Evolutionary conservation across 1,139 yeast genomes (phyloP).

Genomic region (Yamadazyma atmosphaerica): DNA sequence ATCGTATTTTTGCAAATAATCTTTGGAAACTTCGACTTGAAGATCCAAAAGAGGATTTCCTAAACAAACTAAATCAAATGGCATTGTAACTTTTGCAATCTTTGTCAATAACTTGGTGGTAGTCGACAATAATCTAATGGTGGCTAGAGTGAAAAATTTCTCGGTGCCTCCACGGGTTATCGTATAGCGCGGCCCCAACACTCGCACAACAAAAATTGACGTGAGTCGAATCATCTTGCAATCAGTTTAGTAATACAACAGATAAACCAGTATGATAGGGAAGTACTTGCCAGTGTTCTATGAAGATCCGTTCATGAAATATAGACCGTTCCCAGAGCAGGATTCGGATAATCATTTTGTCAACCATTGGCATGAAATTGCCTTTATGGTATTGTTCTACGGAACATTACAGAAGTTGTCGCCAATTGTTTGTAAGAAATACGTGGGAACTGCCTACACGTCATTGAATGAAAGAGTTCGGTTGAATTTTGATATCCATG

Average conservation of each 20-base stretch:
- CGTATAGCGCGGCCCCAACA: no score
- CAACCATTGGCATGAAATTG: constrained; percentile 59
- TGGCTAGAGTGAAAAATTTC: neutral
- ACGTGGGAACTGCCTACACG: constrained; percentile 52
- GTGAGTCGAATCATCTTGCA: neutral
- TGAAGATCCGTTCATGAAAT: constrained; percentile 45
- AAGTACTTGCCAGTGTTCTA: constrained; percentile 24
- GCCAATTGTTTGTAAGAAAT: constrained; percentile 26
- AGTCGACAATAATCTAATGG: constrained; percentile 1
- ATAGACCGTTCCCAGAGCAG: constrained; percentile 48
- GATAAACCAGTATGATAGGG: neutral
- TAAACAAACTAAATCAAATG: constrained; percentile 48
- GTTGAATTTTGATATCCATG: constrained; percentile 82
- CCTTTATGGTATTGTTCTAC: constrained; percentile 40
- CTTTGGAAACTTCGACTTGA: constrained; percentile 74
- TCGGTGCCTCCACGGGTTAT: no score
- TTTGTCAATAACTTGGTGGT: no score
- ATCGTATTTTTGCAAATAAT: constrained; percentile 73
- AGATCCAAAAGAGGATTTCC: constrained; percentile 79
- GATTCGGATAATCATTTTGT: constrained; percentile 26
- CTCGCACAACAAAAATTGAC: neutral
- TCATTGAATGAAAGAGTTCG: constrained; percentile 45
- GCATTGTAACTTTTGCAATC: constrained; percentile 23
- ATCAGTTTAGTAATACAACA: neutral
- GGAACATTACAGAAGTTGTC: constrained; percentile 40